Conservation (phyloP, 306 rosid genomes). For the Notholithocarpus densiflorus region DNA sequence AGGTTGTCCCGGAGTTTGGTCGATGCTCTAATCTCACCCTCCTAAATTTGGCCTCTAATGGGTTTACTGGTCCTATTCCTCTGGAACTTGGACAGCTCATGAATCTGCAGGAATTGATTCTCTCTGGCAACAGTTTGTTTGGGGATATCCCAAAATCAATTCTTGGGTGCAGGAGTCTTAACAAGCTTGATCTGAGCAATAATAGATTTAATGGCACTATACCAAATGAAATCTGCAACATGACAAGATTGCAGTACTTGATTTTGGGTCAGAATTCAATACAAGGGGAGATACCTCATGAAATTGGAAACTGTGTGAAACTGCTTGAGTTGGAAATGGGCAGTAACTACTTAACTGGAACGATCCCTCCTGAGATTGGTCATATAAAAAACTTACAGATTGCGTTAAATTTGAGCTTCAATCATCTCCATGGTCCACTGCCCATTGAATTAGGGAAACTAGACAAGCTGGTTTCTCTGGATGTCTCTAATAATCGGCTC, state of each 20-base stretch:
- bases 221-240: slow-evolving; percentile 79
- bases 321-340: slow-evolving; percentile 86
- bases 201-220: slow-evolving; percentile 87
- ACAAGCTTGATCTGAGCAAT: slow-evolving; percentile 91
- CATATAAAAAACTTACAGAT: slow-evolving; percentile 94
- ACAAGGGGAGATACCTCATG: slow-evolving; percentile 84
- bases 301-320: slow-evolving; percentile 83
- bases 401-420: slow-evolving; percentile 89
- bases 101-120: slow-evolving; percentile 92
- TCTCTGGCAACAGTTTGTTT: slow-evolving; percentile 70
- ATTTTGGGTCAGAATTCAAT: slow-evolving; percentile 84
- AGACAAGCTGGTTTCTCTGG: slow-evolving; percentile 93
- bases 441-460: slow-evolving; percentile 85
- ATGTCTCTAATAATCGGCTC: slow-evolving; percentile 81
- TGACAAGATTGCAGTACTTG: slow-evolving; percentile 88
- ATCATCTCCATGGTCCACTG: slow-evolving; percentile 76
- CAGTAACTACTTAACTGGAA: slow-evolving; percentile 79
- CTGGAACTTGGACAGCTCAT: slow-evolving; percentile 70
- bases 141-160: slow-evolving; percentile 81
- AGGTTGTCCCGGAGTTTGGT: slow-evolving; percentile 60
- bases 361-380: slow-evolving; percentile 76
- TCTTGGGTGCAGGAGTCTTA: slow-evolving; percentile 80
- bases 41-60: slow-evolving; percentile 89
- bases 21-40: slow-evolving; percentile 84
- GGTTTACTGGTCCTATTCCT: slow-evolving; percentile 77